phyloP scores from a whole-genome alignment of 148 eudicot species.

The Rhododendron williamsianum region DNA sequence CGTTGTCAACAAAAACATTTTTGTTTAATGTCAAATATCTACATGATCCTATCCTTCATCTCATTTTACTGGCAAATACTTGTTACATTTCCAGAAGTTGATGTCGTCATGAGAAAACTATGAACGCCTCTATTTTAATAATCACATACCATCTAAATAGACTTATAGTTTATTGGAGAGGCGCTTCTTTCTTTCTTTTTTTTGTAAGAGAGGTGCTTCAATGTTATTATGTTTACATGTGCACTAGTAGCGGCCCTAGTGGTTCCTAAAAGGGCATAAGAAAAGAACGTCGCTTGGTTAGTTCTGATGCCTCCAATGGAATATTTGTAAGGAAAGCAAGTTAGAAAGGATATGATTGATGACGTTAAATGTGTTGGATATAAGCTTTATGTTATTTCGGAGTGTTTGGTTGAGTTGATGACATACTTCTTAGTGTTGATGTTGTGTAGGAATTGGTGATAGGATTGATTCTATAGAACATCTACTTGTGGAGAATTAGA shows the following conservation, averaged over 20 bases:
- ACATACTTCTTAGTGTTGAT: no score
- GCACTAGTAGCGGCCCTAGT: not conserved
- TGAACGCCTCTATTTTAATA: not conserved
- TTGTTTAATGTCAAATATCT: not conserved
- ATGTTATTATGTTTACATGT: not conserved
- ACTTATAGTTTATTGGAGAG: not conserved
- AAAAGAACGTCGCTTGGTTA: not conserved
- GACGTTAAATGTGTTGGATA: not conserved
- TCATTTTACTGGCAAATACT: not conserved
- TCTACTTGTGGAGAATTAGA: not conserved
- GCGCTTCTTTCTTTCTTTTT: no score
- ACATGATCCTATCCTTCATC: not conserved
- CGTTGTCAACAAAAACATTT: not conserved
- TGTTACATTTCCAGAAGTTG: not conserved
- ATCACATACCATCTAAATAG: not conserved
- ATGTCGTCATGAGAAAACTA: not conserved
- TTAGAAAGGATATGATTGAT: not conserved
- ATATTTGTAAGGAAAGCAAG: not conserved
- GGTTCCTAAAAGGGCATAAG: not conserved
- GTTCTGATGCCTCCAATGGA: not conserved
- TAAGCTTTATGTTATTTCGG: not conserved
- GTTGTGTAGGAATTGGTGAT: not conserved
- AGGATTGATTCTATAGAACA: not conserved
- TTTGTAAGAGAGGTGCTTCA: no score
- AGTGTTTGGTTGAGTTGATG: not conserved